phyloP scores from a whole-genome alignment of 1,284 basidiomycete genomes.

The Rhizoctonia solani region DNA sequence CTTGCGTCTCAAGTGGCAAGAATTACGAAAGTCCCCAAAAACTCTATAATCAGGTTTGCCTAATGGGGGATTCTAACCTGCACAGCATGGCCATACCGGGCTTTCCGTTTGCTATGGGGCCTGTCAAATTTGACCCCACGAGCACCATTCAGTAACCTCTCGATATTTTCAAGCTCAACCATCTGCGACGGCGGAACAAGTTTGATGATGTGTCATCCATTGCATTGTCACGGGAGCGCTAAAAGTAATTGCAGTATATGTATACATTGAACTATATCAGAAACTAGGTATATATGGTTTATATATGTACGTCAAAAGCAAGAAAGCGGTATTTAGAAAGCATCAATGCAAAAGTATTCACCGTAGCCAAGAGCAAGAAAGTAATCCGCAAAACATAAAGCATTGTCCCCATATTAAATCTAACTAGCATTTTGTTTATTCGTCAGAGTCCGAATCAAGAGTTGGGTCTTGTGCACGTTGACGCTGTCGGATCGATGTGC shows the following conservation, averaged over 20 bases:
- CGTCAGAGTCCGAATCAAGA: slow-evolving; percentile 13
- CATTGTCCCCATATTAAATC: not conserved
- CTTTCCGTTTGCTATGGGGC: no score
- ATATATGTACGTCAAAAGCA: not conserved
- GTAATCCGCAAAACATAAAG: not conserved
- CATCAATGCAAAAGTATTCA: not conserved
- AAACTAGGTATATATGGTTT: not conserved
- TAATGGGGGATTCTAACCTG: no score
- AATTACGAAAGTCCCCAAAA: no score
- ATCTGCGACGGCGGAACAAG: no score
- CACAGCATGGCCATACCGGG: no score
- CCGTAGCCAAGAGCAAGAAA: not conserved
- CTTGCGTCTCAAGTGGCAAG: no score
- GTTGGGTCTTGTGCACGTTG: slow-evolving; percentile 31
- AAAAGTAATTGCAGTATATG: not conserved
- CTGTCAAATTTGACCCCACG: no score
- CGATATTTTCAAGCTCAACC: no score
- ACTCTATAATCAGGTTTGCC: no score
- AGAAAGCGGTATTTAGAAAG: not conserved
- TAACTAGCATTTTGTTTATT: not conserved
- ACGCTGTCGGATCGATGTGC: slow-evolving; percentile 1
- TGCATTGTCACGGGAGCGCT: not conserved
- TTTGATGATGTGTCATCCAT: no score
- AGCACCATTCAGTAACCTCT: no score
- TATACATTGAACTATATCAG: not conserved